phyloP scores from a whole-genome alignment of 176 grass and related monocot genomes.

The Aegilops umbellulata region DNA sequence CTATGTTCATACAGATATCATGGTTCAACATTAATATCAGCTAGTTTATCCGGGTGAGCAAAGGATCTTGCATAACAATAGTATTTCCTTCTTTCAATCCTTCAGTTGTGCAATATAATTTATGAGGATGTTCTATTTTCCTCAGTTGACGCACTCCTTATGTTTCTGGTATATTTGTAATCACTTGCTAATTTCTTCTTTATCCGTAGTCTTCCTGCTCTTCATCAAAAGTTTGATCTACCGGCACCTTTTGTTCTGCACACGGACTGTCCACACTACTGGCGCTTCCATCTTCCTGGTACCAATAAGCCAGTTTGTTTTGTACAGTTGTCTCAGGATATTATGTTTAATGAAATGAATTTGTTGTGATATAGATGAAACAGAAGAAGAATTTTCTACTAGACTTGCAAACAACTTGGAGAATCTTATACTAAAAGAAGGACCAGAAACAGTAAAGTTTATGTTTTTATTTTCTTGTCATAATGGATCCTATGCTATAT shows the following conservation, averaged over 20 bases:
- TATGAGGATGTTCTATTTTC: neutral
- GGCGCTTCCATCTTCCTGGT: conserved; percentile 91
- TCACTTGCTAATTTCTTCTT: conserved; percentile 20
- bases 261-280: conserved; percentile 91
- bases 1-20: conserved; percentile 66
- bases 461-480: neutral
- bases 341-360: neutral
- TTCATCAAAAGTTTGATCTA: conserved; percentile 98
- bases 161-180: neutral
- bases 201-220: conserved; percentile 69
- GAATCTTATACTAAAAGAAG: conserved; percentile 97
- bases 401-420: conserved; percentile 88
- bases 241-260: conserved; percentile 89
- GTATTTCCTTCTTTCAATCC: neutral
- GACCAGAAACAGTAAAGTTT: conserved; percentile 79
- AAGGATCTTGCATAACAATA: conserved; percentile 6
- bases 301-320: neutral
- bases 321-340: neutral
- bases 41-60: conserved; percentile 84
- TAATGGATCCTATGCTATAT: neutral
- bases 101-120: neutral
- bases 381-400: conserved; percentile 89
- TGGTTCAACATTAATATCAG: conserved; percentile 86
- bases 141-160: neutral
- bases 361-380: conserved; percentile 57